Base-by-base conservation (phyloP, 75 land plant species). In the Pinus taeda region DNA sequence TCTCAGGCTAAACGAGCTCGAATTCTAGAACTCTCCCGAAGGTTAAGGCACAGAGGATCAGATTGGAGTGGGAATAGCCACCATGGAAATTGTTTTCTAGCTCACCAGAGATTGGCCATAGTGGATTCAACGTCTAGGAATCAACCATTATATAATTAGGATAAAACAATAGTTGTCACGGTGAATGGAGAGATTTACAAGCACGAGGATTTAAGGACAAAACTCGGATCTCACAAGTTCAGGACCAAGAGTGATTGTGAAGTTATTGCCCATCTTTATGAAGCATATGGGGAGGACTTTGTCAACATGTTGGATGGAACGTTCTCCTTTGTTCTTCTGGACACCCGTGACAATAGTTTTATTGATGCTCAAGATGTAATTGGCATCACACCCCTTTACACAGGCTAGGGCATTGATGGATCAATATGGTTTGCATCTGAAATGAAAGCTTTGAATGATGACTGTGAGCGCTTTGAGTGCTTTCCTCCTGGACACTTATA, bases 131-230 rank as follows among this genome's bases (percentile, higher is more conserved):
- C n/a, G n/a, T n/a, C n/a, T n/a, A n/a, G n/a, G n/a, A n/a, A n/a
- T n/a, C n/a, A n/a, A n/a, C n/a, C n/a, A n/a, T n/a, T n/a, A n/a
- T n/a, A n/a, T n/a, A n/a, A n/a, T n/a, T n/a, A n/a, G n/a, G n/a
- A n/a, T n/a, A n/a, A n/a, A n/a, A n/a, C n/a, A n/a, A n/a, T n/a
- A n/a, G n/a, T n/a, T n/a, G n/a, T n/a, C n/a, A n/a, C n/a, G 99
- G 98, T 97, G n/a, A 97, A 97, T 81, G 99, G 99, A 17, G 99
- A 97, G 78, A 95, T 97, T 57, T 97, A 97, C 82, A 97, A 97
- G 86, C 99, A 97, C 74, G 88, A 91, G 74, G 82, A 77, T 17
- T 79, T 97, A 72, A 92, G 87, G 84, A 82, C 80, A 57, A 70
- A 65, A 55, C 79, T 97, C 84, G 63, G 78, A 75, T 20, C 74